Percentiles rank a stretch among this genome's conserved stretches.
Conservation (phyloP, 352 stramenopile species). For the Halophytophthora batemanensis region DNA sequence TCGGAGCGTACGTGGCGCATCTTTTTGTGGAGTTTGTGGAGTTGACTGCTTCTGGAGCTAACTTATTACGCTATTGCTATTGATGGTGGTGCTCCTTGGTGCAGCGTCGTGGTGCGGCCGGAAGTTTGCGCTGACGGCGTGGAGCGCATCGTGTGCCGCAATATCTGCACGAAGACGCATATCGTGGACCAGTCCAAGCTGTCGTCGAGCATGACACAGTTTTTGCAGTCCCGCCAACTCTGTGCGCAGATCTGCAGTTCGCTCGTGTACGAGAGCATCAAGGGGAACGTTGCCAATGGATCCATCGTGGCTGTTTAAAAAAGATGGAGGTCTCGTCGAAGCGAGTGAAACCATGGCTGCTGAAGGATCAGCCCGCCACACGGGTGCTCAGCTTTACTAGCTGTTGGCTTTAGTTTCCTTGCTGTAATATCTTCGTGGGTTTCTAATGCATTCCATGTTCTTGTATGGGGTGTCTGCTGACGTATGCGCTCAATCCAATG, state of each 20-base stretch:
- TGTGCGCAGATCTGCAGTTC: conserved; percentile 41
- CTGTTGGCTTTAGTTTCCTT: no score
- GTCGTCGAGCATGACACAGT: conserved; percentile 26
- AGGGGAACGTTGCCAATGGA: conserved; percentile 7
- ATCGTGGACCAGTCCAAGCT: conserved; percentile 9
- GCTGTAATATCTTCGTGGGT: no score
- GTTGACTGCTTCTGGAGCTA: conserved; percentile 18
- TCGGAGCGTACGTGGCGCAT: conserved; percentile 25
- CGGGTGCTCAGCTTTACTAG: no score
- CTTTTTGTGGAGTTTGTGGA: no score
- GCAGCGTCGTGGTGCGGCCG: conserved; percentile 31
- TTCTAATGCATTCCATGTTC: no score
- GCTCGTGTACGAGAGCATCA: conserved; percentile 50
- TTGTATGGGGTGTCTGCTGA: no score
- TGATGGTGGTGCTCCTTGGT: neutral
- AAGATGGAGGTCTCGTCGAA: no score
- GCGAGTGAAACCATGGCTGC: no score
- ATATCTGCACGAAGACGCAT: conserved; percentile 58
- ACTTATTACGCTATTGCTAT: neutral
- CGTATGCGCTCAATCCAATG: no score
- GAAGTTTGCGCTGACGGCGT: conserved; percentile 46
- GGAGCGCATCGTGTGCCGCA: conserved; percentile 50
- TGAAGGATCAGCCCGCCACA: no score
- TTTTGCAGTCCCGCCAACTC: conserved; percentile 28
- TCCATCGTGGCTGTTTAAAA: no score